These are phyloP conservation scores for Microbotryomycetes sp. DNA, from an alignment of 1,284 basidiomycete genomes.

Conservation along the genomic window DNA sequence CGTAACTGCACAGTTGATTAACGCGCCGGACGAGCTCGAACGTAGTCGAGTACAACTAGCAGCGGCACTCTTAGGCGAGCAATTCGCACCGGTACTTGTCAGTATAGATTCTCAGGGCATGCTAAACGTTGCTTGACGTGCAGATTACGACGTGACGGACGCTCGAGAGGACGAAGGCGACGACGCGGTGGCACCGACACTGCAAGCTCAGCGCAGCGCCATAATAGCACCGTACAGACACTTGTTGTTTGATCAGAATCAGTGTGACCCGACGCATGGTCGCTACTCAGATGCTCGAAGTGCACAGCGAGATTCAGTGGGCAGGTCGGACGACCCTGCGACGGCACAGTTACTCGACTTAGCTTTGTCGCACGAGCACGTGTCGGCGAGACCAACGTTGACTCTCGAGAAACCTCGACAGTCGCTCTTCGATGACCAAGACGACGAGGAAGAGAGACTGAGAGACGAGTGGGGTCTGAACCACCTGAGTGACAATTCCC, in stretches of 20 bases:
- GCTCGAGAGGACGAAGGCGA: background rate
- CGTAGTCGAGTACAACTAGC: background rate
- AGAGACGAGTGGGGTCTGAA: background rate
- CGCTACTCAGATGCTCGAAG: too few relatives aligned
- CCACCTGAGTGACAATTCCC: too few relatives aligned
- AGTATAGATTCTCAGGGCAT: too few relatives aligned
- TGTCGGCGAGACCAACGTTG: too few relatives aligned
- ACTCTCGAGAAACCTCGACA: too few relatives aligned
- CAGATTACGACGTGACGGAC: background rate
- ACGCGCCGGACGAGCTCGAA: background rate
- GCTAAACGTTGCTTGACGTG: too few relatives aligned
- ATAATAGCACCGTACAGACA: background rate
- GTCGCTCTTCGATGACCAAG: background rate
- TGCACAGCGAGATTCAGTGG: too few relatives aligned
- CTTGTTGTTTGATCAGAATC: background rate
- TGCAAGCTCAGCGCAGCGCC: background rate
- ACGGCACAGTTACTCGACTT: too few relatives aligned
- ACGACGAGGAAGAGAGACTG: background rate
- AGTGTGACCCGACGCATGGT: background rate
- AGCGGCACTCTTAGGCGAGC: background rate
- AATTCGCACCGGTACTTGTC: background rate
- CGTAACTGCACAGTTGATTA: background rate
- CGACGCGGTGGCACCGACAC: background rate
- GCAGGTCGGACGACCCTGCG: too few relatives aligned
- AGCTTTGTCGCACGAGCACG: too few relatives aligned